Evolutionary conservation across 805 yeast genomes (phyloP), one percentile per base, ranked within the genome.

Genomic region (Pichia exigua): DNA sequence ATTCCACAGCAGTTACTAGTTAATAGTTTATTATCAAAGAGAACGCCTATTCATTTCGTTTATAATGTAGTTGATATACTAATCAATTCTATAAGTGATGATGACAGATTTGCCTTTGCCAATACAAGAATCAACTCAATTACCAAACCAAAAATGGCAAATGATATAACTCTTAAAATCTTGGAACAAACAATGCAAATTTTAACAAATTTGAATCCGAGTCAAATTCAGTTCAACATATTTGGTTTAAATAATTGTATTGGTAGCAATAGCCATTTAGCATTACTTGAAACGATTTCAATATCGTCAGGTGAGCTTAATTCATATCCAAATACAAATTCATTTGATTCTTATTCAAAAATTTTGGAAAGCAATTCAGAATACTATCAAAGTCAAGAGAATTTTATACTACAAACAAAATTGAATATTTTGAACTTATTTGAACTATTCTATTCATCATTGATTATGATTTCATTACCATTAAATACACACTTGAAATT

Each of bases 61-160:
- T 73, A 68, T 57, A 79, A 76, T 58, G 60, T 73, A 15, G 73
- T 82, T n/a, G 83, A 78, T 53, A 76, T 82, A 24, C 61, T 82
- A 46, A 73, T 71, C 17, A 67, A 73, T 42, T 69, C 82, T 12
- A 64, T 77, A 8, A 49, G 44, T 24, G 66, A 62, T 42, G 52
- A 58, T 20, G 64, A 66, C 17, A 48, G 48, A 15, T 73, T 67
- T 56, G 67, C 65, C 4, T 65, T 54, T 44, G 59, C 54, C 13
- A 54, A 61, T 45, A 67, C 59, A 11, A 55, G 56, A 50, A 24
- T 30, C 3, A 46, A 45, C 26, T 42, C 53, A 13, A 18, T 44
- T 2, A 27, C 43, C 5, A 40, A 46, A 32, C 32, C 27, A 4
- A 45, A 52, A 32, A 21, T 13, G 22, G 49, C 47, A 10, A 30